Evolutionary conservation across 345 rosid genomes (phyloP).

Genomic region (Balakata baccata): DNA sequence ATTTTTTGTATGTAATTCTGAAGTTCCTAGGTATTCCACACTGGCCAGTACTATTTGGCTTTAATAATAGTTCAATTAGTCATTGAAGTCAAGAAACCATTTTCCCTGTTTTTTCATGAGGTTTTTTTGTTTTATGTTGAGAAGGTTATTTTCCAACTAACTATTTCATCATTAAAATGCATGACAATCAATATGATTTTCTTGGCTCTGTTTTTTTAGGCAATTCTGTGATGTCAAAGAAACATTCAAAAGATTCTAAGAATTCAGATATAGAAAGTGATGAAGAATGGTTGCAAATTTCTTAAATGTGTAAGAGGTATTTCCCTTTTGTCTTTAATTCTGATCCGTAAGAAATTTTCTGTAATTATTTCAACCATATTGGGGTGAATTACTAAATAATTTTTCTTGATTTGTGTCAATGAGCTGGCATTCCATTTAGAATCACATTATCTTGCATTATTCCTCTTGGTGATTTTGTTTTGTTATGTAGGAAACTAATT

Average conservation of each 20-base stretch:
- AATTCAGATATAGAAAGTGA: slow-evolving; percentile 42
- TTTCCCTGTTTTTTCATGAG: background rate
- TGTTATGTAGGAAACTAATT: no score
- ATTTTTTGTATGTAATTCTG: background rate
- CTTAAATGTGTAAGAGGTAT: slow-evolving; percentile 67
- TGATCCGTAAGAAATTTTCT: background rate
- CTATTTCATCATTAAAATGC: background rate
- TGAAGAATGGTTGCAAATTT: slow-evolving; percentile 63
- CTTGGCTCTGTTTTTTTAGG: slow-evolving; percentile 13
- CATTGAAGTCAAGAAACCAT: background rate
- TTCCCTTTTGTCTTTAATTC: background rate
- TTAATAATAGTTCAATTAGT: background rate
- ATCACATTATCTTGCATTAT: no score
- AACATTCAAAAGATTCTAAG: slow-evolving; percentile 30
- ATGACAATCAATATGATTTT: background rate
- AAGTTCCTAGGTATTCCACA: background rate
- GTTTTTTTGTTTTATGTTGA: background rate
- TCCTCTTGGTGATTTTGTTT: no score
- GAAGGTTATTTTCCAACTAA: background rate
- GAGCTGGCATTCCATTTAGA: no score
- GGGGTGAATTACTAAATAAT: no score
- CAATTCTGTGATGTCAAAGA: slow-evolving; percentile 17
- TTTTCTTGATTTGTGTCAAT: no score
- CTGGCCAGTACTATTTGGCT: no score
- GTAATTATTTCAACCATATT: background rate